Conservation (phyloP, 306 rosid species). For the Neltuma alba region DNA sequence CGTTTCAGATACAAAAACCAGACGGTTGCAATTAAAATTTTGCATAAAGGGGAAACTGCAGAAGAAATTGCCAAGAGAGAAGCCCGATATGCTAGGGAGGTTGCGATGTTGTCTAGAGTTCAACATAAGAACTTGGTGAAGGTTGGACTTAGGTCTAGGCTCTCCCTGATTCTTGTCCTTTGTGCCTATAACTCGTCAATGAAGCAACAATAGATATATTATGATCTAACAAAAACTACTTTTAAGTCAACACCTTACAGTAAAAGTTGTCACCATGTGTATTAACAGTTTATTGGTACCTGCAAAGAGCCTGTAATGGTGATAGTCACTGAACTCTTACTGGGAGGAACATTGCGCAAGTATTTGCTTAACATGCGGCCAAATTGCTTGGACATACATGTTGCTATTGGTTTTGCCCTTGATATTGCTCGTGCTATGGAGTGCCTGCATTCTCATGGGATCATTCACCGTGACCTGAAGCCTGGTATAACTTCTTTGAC, state of each 20-base stretch:
- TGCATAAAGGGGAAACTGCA: constrained; percentile 77
- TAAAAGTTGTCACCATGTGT: constrained; percentile 40
- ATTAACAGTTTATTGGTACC: constrained; percentile 85
- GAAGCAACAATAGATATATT: constrained; percentile 20
- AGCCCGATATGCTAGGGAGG: constrained; percentile 87
- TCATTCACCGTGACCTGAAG: constrained; percentile 94
- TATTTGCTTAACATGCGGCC: constrained; percentile 85
- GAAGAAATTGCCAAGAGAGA: constrained; percentile 80
- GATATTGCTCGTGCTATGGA: constrained; percentile 97
- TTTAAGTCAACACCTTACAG: constrained; percentile 34
- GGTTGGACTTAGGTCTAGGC: constrained; percentile 54
- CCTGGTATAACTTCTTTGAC: constrained; percentile 66
- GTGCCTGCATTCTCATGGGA: constrained; percentile 93
- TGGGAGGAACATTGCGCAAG: constrained; percentile 85
- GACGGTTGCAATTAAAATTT: constrained; percentile 85
- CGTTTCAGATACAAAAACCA: constrained; percentile 74
- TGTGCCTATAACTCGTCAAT: constrained; percentile 18
- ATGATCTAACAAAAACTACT: constrained; percentile 7
- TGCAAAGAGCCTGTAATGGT: constrained; percentile 96
- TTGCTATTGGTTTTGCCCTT: constrained; percentile 84
- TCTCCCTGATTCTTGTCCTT: constrained; percentile 28
- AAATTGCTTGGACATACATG: constrained; percentile 73
- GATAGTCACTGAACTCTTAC: constrained; percentile 87
- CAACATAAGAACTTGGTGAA: constrained; percentile 93
- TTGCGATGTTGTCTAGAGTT: constrained; percentile 86